phyloP scores from a whole-genome alignment of 2,329 filamentous ascomycete genomes.

The Colletotrichum eremochloae region DNA sequence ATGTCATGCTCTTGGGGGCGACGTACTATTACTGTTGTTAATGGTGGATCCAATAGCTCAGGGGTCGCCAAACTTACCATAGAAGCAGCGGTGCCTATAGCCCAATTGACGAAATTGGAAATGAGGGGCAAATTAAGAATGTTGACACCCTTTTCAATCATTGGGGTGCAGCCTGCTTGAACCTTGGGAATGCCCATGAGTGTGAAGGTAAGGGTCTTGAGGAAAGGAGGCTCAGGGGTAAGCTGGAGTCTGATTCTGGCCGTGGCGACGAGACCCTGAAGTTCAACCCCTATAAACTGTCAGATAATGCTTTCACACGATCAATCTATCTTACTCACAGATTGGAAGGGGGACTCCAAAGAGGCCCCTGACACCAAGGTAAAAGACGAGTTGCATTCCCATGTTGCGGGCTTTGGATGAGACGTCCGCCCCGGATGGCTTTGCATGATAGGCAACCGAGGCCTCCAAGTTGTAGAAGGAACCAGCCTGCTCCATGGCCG shows the following conservation, averaged over 20 bases:
- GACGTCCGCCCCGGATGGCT: slow-evolving; percentile 76
- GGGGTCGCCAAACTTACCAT: slow-evolving; percentile 59
- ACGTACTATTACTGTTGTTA: slow-evolving; percentile 69
- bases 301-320: slow-evolving; percentile 66
- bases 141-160: slow-evolving; percentile 92
- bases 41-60: not conserved
- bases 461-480: slow-evolving; percentile 89
- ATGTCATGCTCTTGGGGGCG: slow-evolving; percentile 91
- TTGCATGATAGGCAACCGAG: slow-evolving; percentile 83
- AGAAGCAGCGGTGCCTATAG: slow-evolving; percentile 86
- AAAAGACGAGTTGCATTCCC: slow-evolving; percentile 82
- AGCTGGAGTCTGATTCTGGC: slow-evolving; percentile 78
- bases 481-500: slow-evolving; percentile 89
- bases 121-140: slow-evolving; percentile 92
- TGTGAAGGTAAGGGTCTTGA: slow-evolving; percentile 92
- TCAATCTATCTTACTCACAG: slow-evolving; percentile 57
- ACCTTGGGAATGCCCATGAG: slow-evolving; percentile 95
- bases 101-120: slow-evolving; percentile 96
- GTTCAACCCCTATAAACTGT: slow-evolving; percentile 71
- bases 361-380: slow-evolving; percentile 88
- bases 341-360: slow-evolving; percentile 91
- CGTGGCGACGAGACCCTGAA: slow-evolving; percentile 79
- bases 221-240: slow-evolving; percentile 89
- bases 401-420: slow-evolving; percentile 86
- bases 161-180: slow-evolving; percentile 88